Evolutionary conservation across 805 yeast species (phyloP), one percentile per base, ranked within the genome.

Genomic region (Ogataea nitratoaversa): DNA sequence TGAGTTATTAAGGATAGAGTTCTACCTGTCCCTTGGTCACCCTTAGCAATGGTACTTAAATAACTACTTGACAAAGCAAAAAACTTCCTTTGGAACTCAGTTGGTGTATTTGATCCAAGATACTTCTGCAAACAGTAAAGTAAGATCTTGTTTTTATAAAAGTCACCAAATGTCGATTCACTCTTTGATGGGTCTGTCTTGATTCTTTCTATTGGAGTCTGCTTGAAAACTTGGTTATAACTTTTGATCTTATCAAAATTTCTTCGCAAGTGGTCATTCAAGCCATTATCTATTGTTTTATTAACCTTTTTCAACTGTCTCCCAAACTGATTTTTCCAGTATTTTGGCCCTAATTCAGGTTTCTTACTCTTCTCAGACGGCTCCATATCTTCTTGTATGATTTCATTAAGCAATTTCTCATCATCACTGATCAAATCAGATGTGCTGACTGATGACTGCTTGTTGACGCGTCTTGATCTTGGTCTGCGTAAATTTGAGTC

Each of bases 21-120:
- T 28, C 48, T 50, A 12, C 70, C 70, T 16, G 53, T 44, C 1
- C 67, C 67, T 13, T 50, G 54, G 3, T 57, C 54, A 4, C 59
- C 60, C 19, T 59, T 54, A 1, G 65, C 59, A 1, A 64, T 38
- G 2, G 66, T 49, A 31, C 66, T 60, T 20, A 60, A 36, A 24
- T 38, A 38, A 1, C 58, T 53, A 1, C 50, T 40, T 30, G 57
- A 43, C 16, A 63, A 38, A 0, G 65, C 49, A 19, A 58, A 43
- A 8, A 62, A 37, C 28, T 60, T 45, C 25, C 50, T 50, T 35
- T 65, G 68, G 28, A 53, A 57, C 5, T 56, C 53, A 5, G 66
- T 60, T 9, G 63, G 58, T 9, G 19, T 28, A 7, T 36, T 24
- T 3, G 49, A 33, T 5, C 46, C 41, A 0, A 59, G 25, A 27